Evolutionary conservation across 768 basidiomycete species (phyloP).

Genomic region (Leccinum sublutescens): DNA sequence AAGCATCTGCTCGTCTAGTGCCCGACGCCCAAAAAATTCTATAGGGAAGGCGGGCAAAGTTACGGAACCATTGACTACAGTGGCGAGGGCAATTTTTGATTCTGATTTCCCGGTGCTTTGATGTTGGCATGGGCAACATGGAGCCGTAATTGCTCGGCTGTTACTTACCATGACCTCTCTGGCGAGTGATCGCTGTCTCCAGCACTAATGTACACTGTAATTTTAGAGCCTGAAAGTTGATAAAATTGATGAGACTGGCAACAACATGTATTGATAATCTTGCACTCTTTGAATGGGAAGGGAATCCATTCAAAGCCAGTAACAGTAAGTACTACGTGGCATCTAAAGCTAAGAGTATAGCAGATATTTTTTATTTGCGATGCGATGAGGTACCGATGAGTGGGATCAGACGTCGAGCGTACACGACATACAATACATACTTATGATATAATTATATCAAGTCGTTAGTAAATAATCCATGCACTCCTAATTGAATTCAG

Average conservation of each 20-base stretch:
- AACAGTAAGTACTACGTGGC: background rate
- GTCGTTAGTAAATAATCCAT: background rate
- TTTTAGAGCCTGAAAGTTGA: background rate
- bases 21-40: conserved; percentile 1
- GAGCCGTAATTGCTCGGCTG: background rate
- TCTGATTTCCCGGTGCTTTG: background rate
- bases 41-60: background rate
- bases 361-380: background rate
- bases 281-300: background rate
- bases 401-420: background rate
- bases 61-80: background rate
- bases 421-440: background rate
- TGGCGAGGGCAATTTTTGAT: background rate
- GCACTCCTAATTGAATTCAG: conserved; percentile 16
- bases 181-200: background rate
- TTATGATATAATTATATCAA: background rate
- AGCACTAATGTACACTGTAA: conserved; percentile 1
- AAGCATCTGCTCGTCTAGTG: conserved; percentile 49
- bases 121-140: background rate
- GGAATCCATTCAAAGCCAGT: background rate
- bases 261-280: background rate
- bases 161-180: background rate
- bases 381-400: background rate
- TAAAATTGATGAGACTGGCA: background rate
- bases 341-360: background rate